These are phyloP conservation scores for Meyerozyma guilliermondii DNA, from an alignment of 1,139 yeast genomes.

Conservation along the genomic window DNA sequence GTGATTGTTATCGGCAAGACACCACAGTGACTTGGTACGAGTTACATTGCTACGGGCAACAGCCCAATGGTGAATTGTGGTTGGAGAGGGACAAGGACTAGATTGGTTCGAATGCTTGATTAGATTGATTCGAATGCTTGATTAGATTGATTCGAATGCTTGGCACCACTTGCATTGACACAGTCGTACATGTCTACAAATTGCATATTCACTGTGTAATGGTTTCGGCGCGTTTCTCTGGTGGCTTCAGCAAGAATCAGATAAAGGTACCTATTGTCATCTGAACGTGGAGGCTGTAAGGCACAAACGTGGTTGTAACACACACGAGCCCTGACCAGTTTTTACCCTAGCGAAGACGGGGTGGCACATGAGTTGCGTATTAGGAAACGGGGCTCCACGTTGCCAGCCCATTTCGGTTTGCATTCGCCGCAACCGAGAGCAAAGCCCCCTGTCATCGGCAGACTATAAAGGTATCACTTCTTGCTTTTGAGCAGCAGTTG, in stretches of 20 bases:
- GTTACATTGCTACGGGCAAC: background rate
- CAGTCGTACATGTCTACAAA: too few species aligned
- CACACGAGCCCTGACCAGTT: background rate
- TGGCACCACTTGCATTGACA: too few species aligned
- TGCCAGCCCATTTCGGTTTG: background rate
- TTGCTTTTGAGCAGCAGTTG: background rate
- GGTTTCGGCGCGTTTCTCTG: too few species aligned
- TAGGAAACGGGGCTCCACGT: constrained; percentile 1
- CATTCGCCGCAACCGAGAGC: background rate
- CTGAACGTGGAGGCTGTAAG: background rate
- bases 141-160: too few species aligned
- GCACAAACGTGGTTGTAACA: background rate
- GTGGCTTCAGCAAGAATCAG: too few species aligned
- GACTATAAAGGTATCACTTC: background rate
- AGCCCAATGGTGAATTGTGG: background rate
- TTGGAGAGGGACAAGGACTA: too few species aligned
- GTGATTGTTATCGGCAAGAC: background rate
- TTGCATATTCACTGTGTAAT: too few species aligned
- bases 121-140: too few species aligned
- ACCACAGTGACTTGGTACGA: background rate
- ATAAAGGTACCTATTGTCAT: background rate
- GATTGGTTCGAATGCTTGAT: too few species aligned
- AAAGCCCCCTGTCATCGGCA: background rate
- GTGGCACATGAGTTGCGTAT: background rate
- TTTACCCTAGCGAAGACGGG: too few species aligned